Base-by-base conservation (phyloP, 2,329 filamentous ascomycete species). In the Fusarium dimerum region DNA sequence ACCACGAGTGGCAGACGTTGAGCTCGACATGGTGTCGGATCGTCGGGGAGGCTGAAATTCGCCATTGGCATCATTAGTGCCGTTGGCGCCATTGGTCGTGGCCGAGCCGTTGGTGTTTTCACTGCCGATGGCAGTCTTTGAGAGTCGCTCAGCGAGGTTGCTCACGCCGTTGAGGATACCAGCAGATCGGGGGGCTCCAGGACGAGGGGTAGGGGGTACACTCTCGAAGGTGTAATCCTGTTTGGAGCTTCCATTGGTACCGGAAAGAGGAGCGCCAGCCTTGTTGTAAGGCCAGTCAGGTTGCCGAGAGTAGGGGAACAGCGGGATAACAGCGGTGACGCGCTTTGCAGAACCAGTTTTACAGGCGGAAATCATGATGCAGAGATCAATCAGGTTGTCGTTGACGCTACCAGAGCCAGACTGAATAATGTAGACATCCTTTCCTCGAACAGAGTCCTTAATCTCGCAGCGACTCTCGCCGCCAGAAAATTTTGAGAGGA, bases 361-460 rank as follows among this genome's bases (percentile, higher is more conserved):
- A 84, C 94, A 97, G 56, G 94, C 94, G n/a, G 91, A 96, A 65
- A 97, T 93, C 77, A 94, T 96, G 76, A 97, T 97, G 72, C 96
- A 89, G 45, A 97, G 86, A 70, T 99, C 94, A 78, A 99, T 89
- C 60, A 99, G 85, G 75, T 96, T 87, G 75, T 99, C 94, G 71
- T 99, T 99, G 75, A 97, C 90, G 66, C 89, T 89, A 59, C 91
- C 92, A 63, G 90, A 90, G 63, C 91, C 92, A 40, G 91, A 94
- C 75, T 97, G 93, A 67, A 99, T 91, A 70, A 97, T 97, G 77
- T 95, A 99, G 71, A 97, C 94, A 84, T 99, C 94, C 73, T 99
- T 99, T 64, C 90, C 94, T 65, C 94, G 89, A 47, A 99, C 94
- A 13, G 92, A 96, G 74, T 99, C 94, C 71, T 92, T 84, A 68